Base-by-base conservation (phyloP, 1,284 basidiomycete genomes). In the Leccinum glutinopallens region DNA sequence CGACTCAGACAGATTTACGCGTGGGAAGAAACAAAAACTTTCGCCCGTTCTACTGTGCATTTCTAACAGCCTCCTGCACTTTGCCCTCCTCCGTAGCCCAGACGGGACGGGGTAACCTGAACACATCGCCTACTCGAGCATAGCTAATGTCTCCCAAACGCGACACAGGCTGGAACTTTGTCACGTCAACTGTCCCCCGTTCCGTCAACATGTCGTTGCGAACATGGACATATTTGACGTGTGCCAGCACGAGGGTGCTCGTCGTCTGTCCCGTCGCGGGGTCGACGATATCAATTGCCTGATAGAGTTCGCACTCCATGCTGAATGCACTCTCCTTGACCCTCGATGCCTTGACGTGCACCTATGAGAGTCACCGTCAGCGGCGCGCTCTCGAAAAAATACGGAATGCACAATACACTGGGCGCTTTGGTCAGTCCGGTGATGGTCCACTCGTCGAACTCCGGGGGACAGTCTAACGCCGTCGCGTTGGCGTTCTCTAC, bases 321-420 rank as follows among this genome's bases (percentile, higher is more conserved):
- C 83, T 83, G 73, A 91, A 89, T 0, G 86, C 87, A 59, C 87
- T 85, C 74, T 92, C 91, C 66, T 83, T 87, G 22, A 91, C 88
- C 35, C 89, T 79, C 10, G 89, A 80, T 7, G 88, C 81, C 71
- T 85, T 84, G 60, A 90, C 83, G 53, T 81, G 77, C 29, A 79
- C 75, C 83, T 85, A 54, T 13, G 15, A 63, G 5, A 32, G 22
- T n/a, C 29, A 55, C 10, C 29, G 33, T 69, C 33, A 64, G 29
- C 13, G 35, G 25, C 6, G 35, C 6, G 3, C 13, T 13, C 4
- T 35, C 2, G 4, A 51, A 39, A 33, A 2, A 12, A 9, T 5
- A 3, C 7, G 2, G 35, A 3, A 53, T 7, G 2, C 5, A 17
- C 4, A 63, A 73, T 62, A 90, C 87, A 74, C 84, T 80, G 66